Base-by-base conservation (phyloP, 768 basidiomycete genomes). In the Mycena pura region DNA sequence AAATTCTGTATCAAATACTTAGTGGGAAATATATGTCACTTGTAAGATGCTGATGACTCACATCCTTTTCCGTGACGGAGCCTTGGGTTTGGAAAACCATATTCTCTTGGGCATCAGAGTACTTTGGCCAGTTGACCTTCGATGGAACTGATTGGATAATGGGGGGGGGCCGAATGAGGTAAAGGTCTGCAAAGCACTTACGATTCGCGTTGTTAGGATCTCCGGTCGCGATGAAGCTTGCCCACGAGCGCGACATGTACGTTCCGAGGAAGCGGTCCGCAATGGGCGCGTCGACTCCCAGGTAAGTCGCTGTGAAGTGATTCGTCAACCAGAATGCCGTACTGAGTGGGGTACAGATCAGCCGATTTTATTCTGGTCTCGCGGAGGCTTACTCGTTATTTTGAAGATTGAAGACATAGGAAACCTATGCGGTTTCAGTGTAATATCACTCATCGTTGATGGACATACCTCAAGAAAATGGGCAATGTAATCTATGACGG, bases 1-100 rank as follows among this genome's bases (percentile, higher is more conserved):
- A 29, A 64, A 29, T 60, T 52, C 63, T 65, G 41, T 17, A 21
- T 36, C 14, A 21, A 32, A 5, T 22, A 28, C 17, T 19, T 28
- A 43, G 21, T 14, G 8, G 15, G 22, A 5, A 17, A 31, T 15
- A 38, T 38, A 15, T 27, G 2, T 22, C 4, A 17, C 14, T 24
- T 31, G 2, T n/a, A 38, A 1, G 4, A 21, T 22, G 19, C 3
- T 13, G 15, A 2, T 5, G 21, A 59, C 64, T 49, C 19, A 66
- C 64, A 56, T 66, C 64, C 36, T 62, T 55, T 43, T 59, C 60
- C 2, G 51, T 59, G 6, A 47, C 13, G 2, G 60, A 54, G 8
- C 64, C 64, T 46, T 66, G 64, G 4, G 64, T 59, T 29, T 62
- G 64, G 60, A 60, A 66, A 1, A 66, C 60, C 34, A 66, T 39